Percentiles rank a stretch among this genome's conserved stretches.
phyloP scores from a whole-genome alignment of 345 rosid species.

The Salix purpurea region DNA sequence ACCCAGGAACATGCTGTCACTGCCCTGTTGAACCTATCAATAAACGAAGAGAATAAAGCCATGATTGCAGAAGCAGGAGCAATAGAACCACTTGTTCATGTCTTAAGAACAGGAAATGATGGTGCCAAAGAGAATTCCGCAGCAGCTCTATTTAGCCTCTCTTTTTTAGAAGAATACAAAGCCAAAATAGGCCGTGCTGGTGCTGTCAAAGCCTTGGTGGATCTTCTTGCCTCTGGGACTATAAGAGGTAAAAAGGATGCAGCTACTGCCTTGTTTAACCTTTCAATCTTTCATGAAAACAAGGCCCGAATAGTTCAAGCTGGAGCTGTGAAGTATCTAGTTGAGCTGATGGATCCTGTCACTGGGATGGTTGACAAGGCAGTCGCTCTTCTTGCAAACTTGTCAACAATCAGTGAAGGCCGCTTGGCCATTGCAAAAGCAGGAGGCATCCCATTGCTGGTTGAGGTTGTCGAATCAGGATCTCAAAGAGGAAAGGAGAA shows the following conservation, averaged over 20 bases:
- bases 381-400: slow-evolving; percentile 81
- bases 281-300: slow-evolving; percentile 88
- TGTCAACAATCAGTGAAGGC: slow-evolving; percentile 78
- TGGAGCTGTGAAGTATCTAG: slow-evolving; percentile 81
- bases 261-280: slow-evolving; percentile 82
- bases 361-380: slow-evolving; percentile 89
- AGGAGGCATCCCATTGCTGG: slow-evolving; percentile 74
- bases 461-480: slow-evolving; percentile 78
- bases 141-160: slow-evolving; percentile 74
- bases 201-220: slow-evolving; percentile 70
- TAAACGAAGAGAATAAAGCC: slow-evolving; percentile 68
- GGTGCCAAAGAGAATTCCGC: slow-evolving; percentile 93
- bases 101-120: slow-evolving; percentile 63
- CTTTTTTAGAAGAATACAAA: slow-evolving; percentile 68
- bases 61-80: slow-evolving; percentile 71
- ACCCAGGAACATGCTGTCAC: slow-evolving; percentile 92
- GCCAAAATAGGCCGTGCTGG: slow-evolving; percentile 78
- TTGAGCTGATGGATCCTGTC: slow-evolving; percentile 63
- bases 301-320: slow-evolving; percentile 90
- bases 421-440: slow-evolving; percentile 59
- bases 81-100: slow-evolving; percentile 75
- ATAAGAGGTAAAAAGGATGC: slow-evolving; percentile 92
- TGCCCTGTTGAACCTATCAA: slow-evolving; percentile 80
- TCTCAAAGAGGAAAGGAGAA: slow-evolving; percentile 92
- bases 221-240: slow-evolving; percentile 78